Evolutionary conservation across 371 early-diverging fungal genomes (phyloP).

Genomic region (Apophysomyces elegans): DNA sequence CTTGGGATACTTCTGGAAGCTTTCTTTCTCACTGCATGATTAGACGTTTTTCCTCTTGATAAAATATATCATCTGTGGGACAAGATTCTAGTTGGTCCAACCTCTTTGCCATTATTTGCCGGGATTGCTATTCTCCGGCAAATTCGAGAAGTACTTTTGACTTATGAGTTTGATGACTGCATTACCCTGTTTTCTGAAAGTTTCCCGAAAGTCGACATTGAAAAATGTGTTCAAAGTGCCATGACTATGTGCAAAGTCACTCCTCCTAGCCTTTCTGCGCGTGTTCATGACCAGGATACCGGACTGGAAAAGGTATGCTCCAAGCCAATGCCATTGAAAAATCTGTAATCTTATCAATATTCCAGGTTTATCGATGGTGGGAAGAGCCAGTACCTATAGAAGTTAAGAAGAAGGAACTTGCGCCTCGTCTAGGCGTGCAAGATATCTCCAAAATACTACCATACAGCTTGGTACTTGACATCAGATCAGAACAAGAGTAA

Average conservation of each 20-base stretch:
- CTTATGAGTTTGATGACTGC: conserved; percentile 70
- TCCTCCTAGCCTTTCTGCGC: conserved; percentile 52
- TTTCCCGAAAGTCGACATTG: conserved; percentile 75
- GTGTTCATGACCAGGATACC: conserved; percentile 15
- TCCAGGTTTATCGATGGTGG: conserved; percentile 53
- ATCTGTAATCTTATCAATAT: background rate
- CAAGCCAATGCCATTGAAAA: background rate
- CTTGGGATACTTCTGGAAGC: background rate
- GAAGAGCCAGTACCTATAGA: conserved; percentile 60
- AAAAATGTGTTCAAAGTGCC: conserved; percentile 69
- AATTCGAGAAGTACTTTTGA: conserved; percentile 59
- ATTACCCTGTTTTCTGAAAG: conserved; percentile 66
- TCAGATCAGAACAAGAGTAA: conserved; percentile 64
- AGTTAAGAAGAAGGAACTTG: conserved; percentile 57
- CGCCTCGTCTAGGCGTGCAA: conserved; percentile 59
- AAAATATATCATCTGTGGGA: conserved; percentile 85
- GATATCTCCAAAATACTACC: conserved; percentile 56
- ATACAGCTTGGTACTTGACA: conserved; percentile 63
- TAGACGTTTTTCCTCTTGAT: conserved; percentile 81
- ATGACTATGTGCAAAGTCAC: conserved; percentile 73
- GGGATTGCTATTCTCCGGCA: conserved; percentile 76
- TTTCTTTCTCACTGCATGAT: background rate
- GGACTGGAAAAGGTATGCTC: background rate
- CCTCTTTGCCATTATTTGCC: conserved; percentile 68
- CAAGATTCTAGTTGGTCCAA: conserved; percentile 67